Conservation (phyloP, 2,329 filamentous ascomycete genomes). For the Colletotrichum coccodes region DNA sequence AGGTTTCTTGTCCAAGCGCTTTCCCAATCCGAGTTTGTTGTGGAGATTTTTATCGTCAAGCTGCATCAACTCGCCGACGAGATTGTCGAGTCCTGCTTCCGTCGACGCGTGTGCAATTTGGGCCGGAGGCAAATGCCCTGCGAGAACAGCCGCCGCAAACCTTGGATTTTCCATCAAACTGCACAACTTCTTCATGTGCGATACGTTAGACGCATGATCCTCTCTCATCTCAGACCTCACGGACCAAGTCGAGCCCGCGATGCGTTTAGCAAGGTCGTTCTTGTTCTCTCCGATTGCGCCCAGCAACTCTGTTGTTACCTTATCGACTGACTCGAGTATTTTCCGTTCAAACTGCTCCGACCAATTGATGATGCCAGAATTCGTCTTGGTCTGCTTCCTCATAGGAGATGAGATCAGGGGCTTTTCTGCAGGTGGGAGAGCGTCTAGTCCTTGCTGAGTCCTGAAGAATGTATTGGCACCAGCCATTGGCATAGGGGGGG, state of each 20-base stretch:
- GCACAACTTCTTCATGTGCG: slow-evolving; percentile 47
- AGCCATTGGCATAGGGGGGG: slow-evolving; percentile 44
- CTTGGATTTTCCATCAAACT: slow-evolving; percentile 39
- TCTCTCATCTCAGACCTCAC: slow-evolving; percentile 36
- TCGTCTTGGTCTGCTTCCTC: slow-evolving; percentile 7
- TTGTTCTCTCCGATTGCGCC: slow-evolving; percentile 2
- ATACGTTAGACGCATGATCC: slow-evolving; percentile 45
- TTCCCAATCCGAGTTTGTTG: slow-evolving; percentile 34
- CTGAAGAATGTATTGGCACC: slow-evolving; percentile 51
- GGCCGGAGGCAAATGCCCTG: slow-evolving; percentile 37
- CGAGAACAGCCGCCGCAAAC: slow-evolving; percentile 44
- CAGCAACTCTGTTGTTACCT: slow-evolving; percentile 6
- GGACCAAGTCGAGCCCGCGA: slow-evolving; percentile 40
- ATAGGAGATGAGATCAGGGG: neutral
- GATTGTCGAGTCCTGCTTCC: slow-evolving; percentile 38
- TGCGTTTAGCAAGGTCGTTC: slow-evolving; percentile 4
- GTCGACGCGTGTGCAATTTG: slow-evolving; percentile 41
- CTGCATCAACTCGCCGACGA: slow-evolving; percentile 38
- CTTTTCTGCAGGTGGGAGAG: neutral
- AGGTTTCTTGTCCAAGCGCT: slow-evolving; percentile 39
- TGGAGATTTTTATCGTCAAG: slow-evolving; percentile 40
- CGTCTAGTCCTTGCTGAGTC: slow-evolving; percentile 10
- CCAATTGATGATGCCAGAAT: slow-evolving; percentile 8
- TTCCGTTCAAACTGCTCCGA: slow-evolving; percentile 38
- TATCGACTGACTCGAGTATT: slow-evolving; percentile 20